These are phyloP conservation scores for Glarea lozoyensis DNA, from an alignment of 495 filamentous ascomycete species.

Conservation along the genomic window DNA sequence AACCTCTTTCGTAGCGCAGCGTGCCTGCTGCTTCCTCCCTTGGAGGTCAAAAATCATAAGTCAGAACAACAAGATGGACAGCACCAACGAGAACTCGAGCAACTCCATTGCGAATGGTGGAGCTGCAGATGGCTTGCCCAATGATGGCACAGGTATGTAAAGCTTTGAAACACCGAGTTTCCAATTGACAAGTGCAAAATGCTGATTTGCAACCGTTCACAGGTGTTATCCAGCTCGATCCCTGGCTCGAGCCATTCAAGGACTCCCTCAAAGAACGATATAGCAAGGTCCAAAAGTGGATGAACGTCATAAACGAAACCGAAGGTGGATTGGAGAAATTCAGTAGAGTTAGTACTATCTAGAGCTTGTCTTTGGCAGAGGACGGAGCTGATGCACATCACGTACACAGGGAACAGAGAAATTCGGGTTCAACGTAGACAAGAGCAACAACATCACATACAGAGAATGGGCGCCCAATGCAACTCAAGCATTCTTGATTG, in stretches of 20 bases:
- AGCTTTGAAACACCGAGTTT: neutral
- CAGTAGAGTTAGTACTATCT: slow-evolving; percentile 68
- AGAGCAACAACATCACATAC: slow-evolving; percentile 80
- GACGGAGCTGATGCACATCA: slow-evolving; percentile 6
- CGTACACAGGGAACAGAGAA: slow-evolving; percentile 76
- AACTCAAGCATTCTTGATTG: slow-evolving; percentile 73
- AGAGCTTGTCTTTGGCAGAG: neutral
- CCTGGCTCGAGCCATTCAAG: slow-evolving; percentile 81
- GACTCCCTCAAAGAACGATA: slow-evolving; percentile 69
- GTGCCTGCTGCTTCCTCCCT: too few relatives aligned
- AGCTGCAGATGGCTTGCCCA: slow-evolving; percentile 15
- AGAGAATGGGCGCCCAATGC: slow-evolving; percentile 96
- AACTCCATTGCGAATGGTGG: slow-evolving; percentile 11
- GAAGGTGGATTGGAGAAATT: slow-evolving; percentile 93
- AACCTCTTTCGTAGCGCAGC: neutral
- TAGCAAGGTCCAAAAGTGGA: slow-evolving; percentile 78
- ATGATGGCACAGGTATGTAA: slow-evolving; percentile 44
- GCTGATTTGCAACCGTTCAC: slow-evolving; percentile 13
- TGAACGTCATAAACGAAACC: slow-evolving; percentile 66
- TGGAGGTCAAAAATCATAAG: neutral
- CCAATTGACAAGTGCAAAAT: neutral
- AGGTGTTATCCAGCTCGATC: slow-evolving; percentile 85
- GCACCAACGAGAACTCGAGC: slow-evolving; percentile 10
- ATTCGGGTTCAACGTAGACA: slow-evolving; percentile 71
- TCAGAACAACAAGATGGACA: slow-evolving; percentile 12